Base-by-base conservation (phyloP, 805 yeast species). In the Suhomyces sp. region DNA sequence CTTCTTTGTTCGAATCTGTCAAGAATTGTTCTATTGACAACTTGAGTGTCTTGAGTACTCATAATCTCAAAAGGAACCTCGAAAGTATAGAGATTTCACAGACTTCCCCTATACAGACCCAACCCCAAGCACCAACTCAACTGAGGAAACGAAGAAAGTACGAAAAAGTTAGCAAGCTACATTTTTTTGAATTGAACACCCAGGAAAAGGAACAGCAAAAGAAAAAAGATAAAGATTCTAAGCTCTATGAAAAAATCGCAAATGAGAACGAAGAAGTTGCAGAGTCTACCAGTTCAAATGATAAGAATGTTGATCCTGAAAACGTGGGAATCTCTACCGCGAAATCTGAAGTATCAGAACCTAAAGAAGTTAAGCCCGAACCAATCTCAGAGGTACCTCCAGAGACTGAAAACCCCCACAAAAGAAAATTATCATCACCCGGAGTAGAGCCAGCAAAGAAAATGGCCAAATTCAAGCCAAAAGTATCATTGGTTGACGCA, bases 131-230 rank as follows among this genome's bases (percentile, higher is more conserved):
- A 22, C 35, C 24, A 11, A 13, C 35, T 10, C 35, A 25, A 20
- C 11, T 7, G n/a, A 42, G 64, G 19, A 62, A 60, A 34, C 46
- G 69, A 41, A 47, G 62, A 24, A 60, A 53, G 31, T 51, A 58
- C 23, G 61, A 62, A 36, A 52, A 54, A 25, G 64, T 60, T 2
- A 55, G 51, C 31, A 59, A 54, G 12, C 49, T 63, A 22, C 62
- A 62, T 29, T 65, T 65, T 34, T 62, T 65, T 33, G 62, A 60
- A 37, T 57, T 64, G 26, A 27, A 20, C 11, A 21, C 27, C 18
- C 28, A 27, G 4, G 28, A 24, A 10, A 17, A 19, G 6, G 27
- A 18, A 4, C 25, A 9, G 4, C n/a, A 26, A 3, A 26, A 26
- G 27, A 17, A 9, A 25, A 18, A 15, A 15, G 12, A 3, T 26